phyloP scores from a whole-genome alignment of 805 yeast genomes.

The Saccharomycopsis vini region DNA sequence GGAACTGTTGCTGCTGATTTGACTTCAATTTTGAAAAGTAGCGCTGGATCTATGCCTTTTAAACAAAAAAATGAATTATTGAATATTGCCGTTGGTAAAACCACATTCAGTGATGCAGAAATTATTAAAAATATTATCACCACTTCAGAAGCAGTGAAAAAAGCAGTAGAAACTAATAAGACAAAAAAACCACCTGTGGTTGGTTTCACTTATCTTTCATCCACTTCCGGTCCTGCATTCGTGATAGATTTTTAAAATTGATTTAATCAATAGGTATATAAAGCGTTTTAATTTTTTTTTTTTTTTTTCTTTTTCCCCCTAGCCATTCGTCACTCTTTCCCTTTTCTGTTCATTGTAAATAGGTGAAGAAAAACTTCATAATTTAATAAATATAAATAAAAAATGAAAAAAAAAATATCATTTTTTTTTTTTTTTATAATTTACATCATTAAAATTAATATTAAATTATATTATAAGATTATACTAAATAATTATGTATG shows the following conservation, averaged over 20 bases:
- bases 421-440: neutral
- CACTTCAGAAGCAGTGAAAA: conserved; percentile 52
- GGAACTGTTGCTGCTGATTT: conserved; percentile 79
- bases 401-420: no score
- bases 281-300: neutral
- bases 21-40: conserved; percentile 39
- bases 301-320: no score
- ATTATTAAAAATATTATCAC: conserved; percentile 61
- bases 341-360: no score
- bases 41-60: conserved; percentile 65
- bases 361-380: no score
- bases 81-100: conserved; percentile 65
- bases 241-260: conserved; percentile 42
- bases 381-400: no score
- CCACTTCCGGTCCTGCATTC: conserved; percentile 75
- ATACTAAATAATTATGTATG: no score
- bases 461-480: no score
- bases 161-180: conserved; percentile 45
- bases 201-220: conserved; percentile 59
- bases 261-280: neutral
- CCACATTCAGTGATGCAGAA: conserved; percentile 69
- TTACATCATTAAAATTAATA: neutral
- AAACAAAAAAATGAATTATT: conserved; percentile 61
- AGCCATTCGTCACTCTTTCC: no score
- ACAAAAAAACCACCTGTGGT: conserved; percentile 59